Evolutionary conservation across 805 yeast genomes (phyloP).

Genomic region (Pichia nanzhaoensis): DNA sequence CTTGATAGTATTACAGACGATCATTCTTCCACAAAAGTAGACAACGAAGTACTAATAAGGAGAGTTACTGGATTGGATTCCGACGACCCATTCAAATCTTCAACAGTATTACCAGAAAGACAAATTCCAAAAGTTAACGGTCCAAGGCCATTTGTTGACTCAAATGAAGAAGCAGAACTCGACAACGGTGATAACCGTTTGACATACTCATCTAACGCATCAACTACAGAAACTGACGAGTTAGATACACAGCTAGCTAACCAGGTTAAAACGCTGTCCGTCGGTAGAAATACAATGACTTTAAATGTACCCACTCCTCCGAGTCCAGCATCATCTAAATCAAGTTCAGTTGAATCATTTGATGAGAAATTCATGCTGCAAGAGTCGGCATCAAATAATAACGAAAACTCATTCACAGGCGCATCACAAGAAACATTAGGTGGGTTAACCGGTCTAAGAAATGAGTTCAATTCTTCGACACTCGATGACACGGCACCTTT

Average conservation of each 20-base stretch:
- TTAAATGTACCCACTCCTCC: not conserved
- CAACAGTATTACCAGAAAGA: not conserved
- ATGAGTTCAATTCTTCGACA: not conserved
- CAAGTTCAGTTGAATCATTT: slow-evolving; percentile 13
- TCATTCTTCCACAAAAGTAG: not conserved
- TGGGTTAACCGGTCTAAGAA: slow-evolving; percentile 8
- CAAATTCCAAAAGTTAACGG: slow-evolving; percentile 3
- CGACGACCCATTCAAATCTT: not conserved
- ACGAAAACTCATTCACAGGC: not conserved
- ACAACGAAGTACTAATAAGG: not conserved
- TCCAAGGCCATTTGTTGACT: slow-evolving; percentile 5
- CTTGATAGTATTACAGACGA: not conserved
- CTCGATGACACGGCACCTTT: not conserved
- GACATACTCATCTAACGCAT: not conserved
- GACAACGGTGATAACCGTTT: not conserved
- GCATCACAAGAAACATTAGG: slow-evolving; percentile 10
- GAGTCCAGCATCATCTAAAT: not conserved
- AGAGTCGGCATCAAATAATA: not conserved
- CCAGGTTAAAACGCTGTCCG: not conserved
- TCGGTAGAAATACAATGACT: not conserved
- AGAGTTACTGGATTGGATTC: not conserved
- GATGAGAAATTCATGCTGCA: slow-evolving; percentile 14
- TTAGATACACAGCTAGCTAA: not conserved
- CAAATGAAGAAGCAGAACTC: not conserved
- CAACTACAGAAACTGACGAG: not conserved